Evolutionary conservation across 2,329 filamentous ascomycete species (phyloP).

Genomic region (Tolypocladium pustulatum): DNA sequence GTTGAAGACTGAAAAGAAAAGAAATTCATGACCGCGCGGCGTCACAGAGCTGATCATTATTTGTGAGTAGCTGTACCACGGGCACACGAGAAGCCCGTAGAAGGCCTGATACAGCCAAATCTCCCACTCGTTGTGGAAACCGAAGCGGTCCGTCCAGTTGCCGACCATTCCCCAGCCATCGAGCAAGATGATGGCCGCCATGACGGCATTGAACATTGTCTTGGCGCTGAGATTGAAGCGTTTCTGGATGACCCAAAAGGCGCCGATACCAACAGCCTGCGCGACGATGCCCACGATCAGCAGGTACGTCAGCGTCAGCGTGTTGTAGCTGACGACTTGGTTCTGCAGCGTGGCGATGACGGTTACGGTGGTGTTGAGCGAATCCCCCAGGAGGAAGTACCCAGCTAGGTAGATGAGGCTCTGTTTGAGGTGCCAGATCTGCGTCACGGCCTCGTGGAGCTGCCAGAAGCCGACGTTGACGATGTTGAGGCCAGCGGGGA

Average conservation of each 20-base stretch:
- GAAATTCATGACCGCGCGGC: constrained; percentile 55
- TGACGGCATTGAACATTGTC: constrained; percentile 57
- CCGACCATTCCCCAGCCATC: constrained; percentile 38
- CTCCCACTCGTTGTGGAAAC: constrained; percentile 35
- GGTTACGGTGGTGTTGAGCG: constrained; percentile 59
- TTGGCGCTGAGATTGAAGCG: constrained; percentile 50
- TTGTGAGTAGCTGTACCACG: constrained; percentile 61
- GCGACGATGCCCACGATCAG: constrained; percentile 55
- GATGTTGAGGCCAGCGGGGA: constrained; percentile 30
- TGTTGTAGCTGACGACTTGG: constrained; percentile 53
- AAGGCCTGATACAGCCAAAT: constrained; percentile 38
- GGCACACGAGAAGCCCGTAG: constrained; percentile 57
- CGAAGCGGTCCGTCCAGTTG: constrained; percentile 32
- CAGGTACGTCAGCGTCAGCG: constrained; percentile 53
- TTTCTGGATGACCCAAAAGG: constrained; percentile 52
- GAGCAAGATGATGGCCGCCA: constrained; percentile 49
- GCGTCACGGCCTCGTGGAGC: constrained; percentile 42
- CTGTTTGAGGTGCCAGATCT: constrained; percentile 57
- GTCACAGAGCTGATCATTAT: constrained; percentile 64
- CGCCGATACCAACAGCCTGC: constrained; percentile 51
- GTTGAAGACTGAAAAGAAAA: constrained; percentile 60
- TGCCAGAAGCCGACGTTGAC: constrained; percentile 53
- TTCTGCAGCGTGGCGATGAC: constrained; percentile 58
- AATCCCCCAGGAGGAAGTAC: constrained; percentile 61
- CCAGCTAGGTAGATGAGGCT: constrained; percentile 54